phyloP scores from a whole-genome alignment of 2,329 filamentous ascomycete genomes.

The Aspergillus pseudoterreus region DNA sequence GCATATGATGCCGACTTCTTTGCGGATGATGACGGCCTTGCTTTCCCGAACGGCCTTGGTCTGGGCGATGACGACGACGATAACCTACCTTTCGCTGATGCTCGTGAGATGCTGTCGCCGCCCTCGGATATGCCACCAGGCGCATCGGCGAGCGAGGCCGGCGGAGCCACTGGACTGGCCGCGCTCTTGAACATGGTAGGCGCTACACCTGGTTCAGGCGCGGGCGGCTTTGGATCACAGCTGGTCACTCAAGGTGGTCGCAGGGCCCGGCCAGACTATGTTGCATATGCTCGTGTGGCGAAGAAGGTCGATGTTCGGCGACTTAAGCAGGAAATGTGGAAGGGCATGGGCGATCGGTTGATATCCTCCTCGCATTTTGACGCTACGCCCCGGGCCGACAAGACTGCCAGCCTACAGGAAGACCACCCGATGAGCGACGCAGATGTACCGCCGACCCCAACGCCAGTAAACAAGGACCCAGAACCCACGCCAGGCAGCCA shows the following conservation, averaged over 20 bases:
- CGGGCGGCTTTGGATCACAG: slow-evolving; percentile 59
- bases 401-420: slow-evolving; percentile 12
- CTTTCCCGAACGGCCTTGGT: slow-evolving; percentile 45
- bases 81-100: slow-evolving; percentile 47
- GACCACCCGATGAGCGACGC: slow-evolving; percentile 20
- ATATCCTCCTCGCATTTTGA: slow-evolving; percentile 34
- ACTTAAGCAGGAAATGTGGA: slow-evolving; percentile 64
- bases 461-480: slow-evolving; percentile 22
- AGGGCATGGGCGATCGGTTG: slow-evolving; percentile 52
- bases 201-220: slow-evolving; percentile 33
- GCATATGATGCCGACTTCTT: slow-evolving; percentile 98
- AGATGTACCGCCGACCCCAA: slow-evolving; percentile 34
- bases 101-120: slow-evolving; percentile 47
- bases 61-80: slow-evolving; percentile 47
- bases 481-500: slow-evolving; percentile 22
- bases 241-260: slow-evolving; percentile 58
- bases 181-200: slow-evolving; percentile 39
- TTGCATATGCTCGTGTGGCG: slow-evolving; percentile 62
- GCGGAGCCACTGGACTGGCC: slow-evolving; percentile 34
- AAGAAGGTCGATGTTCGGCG: slow-evolving; percentile 65
- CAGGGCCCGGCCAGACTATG: slow-evolving; percentile 60
- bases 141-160: slow-evolving; percentile 29
- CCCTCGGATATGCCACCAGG: slow-evolving; percentile 31
- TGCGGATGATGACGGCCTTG: slow-evolving; percentile 61
- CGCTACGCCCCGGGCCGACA: slow-evolving; percentile 16